Evolutionary conservation across 129 eudicot species (phyloP).

Genomic region (Artemisia annua): DNA sequence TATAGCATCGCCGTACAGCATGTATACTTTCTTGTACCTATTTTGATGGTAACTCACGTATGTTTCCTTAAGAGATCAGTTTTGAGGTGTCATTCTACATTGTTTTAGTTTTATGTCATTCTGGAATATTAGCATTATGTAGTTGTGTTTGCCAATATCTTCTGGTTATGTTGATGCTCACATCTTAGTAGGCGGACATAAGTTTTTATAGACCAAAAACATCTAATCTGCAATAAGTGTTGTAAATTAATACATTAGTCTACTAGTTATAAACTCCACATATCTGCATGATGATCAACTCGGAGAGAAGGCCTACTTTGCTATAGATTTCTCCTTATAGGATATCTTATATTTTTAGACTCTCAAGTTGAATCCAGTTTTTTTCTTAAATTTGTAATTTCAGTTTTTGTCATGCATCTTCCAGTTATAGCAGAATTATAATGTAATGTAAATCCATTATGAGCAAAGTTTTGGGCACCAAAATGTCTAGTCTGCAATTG

Average conservation of each 20-base stretch:
- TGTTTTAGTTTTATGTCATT: constrained; percentile 20
- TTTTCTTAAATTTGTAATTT: neutral
- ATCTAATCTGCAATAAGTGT: neutral
- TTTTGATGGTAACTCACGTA: constrained; percentile 69
- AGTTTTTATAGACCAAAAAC: neutral
- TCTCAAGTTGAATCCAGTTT: neutral
- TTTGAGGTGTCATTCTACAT: constrained; percentile 24
- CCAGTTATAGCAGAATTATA: neutral
- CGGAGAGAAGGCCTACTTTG: constrained; percentile 9
- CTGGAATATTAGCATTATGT: constrained; percentile 7
- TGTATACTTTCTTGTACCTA: constrained; percentile 88
- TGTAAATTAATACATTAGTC: neutral
- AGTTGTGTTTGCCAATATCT: neutral
- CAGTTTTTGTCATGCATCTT: neutral
- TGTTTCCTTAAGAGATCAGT: constrained; percentile 38
- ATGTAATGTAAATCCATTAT: neutral
- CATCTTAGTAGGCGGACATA: constrained; percentile 12
- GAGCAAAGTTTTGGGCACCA: neutral
- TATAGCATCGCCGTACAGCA: constrained; percentile 93
- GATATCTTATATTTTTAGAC: neutral
- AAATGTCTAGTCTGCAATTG: constrained; percentile 4
- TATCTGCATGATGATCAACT: constrained; percentile 4
- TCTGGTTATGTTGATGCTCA: constrained; percentile 10
- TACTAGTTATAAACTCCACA: constrained; percentile 6
- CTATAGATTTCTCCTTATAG: constrained; percentile 4